Percentiles rank a stretch among this genome's conserved stretches.
Evolutionary conservation across 2,329 filamentous ascomycete genomes (phyloP).

Genomic region (Xylaria sp.): DNA sequence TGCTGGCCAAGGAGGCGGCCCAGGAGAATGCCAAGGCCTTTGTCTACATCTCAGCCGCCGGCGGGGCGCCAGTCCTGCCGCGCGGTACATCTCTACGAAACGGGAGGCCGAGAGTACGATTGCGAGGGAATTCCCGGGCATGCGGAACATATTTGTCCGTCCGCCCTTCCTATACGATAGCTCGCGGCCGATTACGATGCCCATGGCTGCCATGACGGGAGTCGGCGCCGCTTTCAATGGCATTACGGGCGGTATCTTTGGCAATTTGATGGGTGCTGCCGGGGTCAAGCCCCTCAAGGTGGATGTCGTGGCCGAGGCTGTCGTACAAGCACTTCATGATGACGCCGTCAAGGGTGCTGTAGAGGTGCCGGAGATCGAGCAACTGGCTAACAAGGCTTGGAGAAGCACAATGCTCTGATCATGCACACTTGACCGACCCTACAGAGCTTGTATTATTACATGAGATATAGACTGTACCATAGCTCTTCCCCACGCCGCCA

Average conservation of each 20-base stretch:
- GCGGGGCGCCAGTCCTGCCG: slow-evolving; percentile 84
- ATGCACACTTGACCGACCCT: not conserved
- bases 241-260: slow-evolving; percentile 76
- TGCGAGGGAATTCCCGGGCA: slow-evolving; percentile 70
- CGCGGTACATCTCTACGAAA: slow-evolving; percentile 89
- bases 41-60: slow-evolving; percentile 87
- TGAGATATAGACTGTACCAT: slow-evolving; percentile 39
- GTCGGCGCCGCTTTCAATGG: slow-evolving; percentile 78
- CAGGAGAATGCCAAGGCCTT: slow-evolving; percentile 71
- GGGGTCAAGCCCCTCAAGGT: slow-evolving; percentile 87
- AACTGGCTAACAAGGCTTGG: slow-evolving; percentile 82
- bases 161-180: slow-evolving; percentile 90
- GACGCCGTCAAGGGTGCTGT: slow-evolving; percentile 75
- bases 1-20: slow-evolving; percentile 78
- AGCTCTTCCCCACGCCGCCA: slow-evolving; percentile 26
- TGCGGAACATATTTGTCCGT: slow-evolving; percentile 82
- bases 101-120: slow-evolving; percentile 85
- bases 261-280: slow-evolving; percentile 78
- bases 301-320: slow-evolving; percentile 84
- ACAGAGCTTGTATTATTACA: slow-evolving; percentile 25
- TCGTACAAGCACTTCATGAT: slow-evolving; percentile 85
- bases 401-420: slow-evolving; percentile 82
- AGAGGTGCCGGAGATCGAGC: slow-evolving; percentile 80
- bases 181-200: slow-evolving; percentile 80
- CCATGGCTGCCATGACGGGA: slow-evolving; percentile 79